These are phyloP conservation scores for Pseudocercospora fuligena DNA, from an alignment of 2,329 filamentous ascomycete species.

Conservation along the genomic window DNA sequence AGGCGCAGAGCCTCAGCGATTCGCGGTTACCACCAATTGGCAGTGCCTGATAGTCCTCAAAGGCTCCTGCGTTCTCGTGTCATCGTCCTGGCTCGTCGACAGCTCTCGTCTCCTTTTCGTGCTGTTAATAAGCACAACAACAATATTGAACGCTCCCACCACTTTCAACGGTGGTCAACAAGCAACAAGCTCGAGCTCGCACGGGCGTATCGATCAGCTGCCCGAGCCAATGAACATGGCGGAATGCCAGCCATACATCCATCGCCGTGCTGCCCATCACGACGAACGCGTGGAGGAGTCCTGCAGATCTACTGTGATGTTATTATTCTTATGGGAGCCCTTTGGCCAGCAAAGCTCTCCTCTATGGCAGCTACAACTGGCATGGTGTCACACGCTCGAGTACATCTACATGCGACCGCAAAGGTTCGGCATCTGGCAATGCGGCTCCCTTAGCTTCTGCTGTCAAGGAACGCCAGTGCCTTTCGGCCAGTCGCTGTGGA, in stretches of 20 bases:
- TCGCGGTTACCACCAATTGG: background rate
- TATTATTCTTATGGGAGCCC: too few species aligned
- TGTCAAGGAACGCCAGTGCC: background rate
- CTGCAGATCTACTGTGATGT: too few species aligned
- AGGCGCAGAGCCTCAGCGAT: background rate
- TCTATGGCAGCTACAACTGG: too few species aligned
- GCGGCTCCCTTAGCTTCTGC: too few species aligned
- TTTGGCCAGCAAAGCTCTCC: too few species aligned
- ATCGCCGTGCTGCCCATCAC: background rate
- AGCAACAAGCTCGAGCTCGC: background rate
- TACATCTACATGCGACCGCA: too few species aligned
- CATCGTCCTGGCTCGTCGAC: too few species aligned
- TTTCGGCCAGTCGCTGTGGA: background rate
- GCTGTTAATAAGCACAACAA: background rate
- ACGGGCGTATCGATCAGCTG: background rate
- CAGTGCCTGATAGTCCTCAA: background rate
- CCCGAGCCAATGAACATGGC: background rate
- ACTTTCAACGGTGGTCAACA: background rate
- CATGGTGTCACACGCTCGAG: too few species aligned
- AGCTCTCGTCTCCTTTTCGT: background rate
- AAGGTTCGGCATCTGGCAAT: too few species aligned
- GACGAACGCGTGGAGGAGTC: too few species aligned
- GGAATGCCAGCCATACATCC: background rate
- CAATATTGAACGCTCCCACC: conserved; percentile 5
- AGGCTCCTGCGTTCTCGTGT: background rate